A percentile compares a stretch with the other conserved stretches of the same genome.
These are phyloP conservation scores for Fusarium papillatum DNA, from an alignment of 2,329 filamentous ascomycete species.

Conservation along the genomic window DNA sequence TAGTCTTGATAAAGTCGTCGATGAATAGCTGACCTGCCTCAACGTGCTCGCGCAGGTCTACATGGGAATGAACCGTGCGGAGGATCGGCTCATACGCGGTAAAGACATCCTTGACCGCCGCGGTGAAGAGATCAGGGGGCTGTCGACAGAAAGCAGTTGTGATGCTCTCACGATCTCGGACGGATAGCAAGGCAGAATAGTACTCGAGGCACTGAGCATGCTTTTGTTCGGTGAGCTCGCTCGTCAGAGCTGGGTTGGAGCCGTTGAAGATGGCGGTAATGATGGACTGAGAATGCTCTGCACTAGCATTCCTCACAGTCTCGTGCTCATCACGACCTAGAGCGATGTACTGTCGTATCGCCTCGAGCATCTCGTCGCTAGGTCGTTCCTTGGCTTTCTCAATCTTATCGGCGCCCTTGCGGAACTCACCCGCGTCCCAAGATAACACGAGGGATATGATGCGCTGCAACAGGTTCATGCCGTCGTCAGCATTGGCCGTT, in stretches of 20 bases:
- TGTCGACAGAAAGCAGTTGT: conserved; percentile 75
- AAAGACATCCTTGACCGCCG: conserved; percentile 74
- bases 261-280: conserved; percentile 74
- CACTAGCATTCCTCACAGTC: conserved; percentile 68
- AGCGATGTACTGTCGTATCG: conserved; percentile 71
- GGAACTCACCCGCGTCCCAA: conserved; percentile 81
- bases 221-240: conserved; percentile 68
- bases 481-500: conserved; percentile 79
- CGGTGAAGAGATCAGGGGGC: conserved; percentile 80
- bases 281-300: conserved; percentile 68
- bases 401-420: conserved; percentile 73
- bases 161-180: conserved; percentile 81
- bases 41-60: conserved; percentile 79
- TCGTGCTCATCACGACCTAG: conserved; percentile 69
- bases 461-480: conserved; percentile 84
- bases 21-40: conserved; percentile 77
- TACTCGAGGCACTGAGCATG: conserved; percentile 78
- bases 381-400: conserved; percentile 71
- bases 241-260: conserved; percentile 58
- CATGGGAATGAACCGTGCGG: conserved; percentile 76
- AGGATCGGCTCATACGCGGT: conserved; percentile 82
- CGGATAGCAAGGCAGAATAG: conserved; percentile 77
- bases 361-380: conserved; percentile 71
- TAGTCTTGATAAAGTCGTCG: conserved; percentile 76
- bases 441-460: conserved; percentile 81